A percentile compares a stretch with the other conserved stretches of the same genome.
phyloP scores from a whole-genome alignment of 257 asterid genomes.

The Phtheirospermum japonicum region DNA sequence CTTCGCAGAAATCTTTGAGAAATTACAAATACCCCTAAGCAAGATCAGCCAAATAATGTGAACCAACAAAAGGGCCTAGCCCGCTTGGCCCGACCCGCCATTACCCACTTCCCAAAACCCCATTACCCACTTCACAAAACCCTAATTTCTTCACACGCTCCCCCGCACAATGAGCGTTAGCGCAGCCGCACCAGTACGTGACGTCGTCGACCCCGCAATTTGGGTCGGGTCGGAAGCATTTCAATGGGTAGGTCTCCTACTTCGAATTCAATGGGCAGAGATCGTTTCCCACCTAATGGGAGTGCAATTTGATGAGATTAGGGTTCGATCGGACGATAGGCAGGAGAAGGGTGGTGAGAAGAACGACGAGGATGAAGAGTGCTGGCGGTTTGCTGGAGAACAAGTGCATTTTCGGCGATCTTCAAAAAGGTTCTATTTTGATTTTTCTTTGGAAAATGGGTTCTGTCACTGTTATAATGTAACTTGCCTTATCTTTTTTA shows the following conservation, averaged over 20 bases:
- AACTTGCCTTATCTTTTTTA: too few relatives aligned
- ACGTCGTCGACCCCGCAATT: conserved; percentile 84
- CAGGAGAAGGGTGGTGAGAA: too few relatives aligned
- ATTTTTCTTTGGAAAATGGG: too few relatives aligned
- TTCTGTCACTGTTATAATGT: too few relatives aligned
- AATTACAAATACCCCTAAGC: conserved; percentile 76
- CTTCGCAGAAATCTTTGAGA: too few relatives aligned
- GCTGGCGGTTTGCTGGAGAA: too few relatives aligned
- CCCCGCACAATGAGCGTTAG: conserved; percentile 84
- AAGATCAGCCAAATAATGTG: conserved; percentile 84
- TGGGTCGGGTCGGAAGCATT: conserved; percentile 90
- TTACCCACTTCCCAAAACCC: too few relatives aligned
- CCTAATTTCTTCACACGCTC: conserved; percentile 67
- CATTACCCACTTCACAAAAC: conserved; percentile 71
- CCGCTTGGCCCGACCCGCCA: conserved; percentile 77
- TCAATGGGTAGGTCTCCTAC: conserved; percentile 60
- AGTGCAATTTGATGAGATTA: too few relatives aligned
- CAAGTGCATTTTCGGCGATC: too few relatives aligned
- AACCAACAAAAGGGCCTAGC: conserved; percentile 84
- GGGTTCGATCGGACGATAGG: too few relatives aligned
- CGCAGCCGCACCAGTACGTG: conserved; percentile 98
- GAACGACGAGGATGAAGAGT: too few relatives aligned
- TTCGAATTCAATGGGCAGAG: conserved; percentile 42
- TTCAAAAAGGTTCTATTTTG: too few relatives aligned
- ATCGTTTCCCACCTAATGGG: conserved; percentile 38